Evolutionary conservation across 2,329 filamentous ascomycete species (phyloP).

Genomic region (Nemania bipapillata): DNA sequence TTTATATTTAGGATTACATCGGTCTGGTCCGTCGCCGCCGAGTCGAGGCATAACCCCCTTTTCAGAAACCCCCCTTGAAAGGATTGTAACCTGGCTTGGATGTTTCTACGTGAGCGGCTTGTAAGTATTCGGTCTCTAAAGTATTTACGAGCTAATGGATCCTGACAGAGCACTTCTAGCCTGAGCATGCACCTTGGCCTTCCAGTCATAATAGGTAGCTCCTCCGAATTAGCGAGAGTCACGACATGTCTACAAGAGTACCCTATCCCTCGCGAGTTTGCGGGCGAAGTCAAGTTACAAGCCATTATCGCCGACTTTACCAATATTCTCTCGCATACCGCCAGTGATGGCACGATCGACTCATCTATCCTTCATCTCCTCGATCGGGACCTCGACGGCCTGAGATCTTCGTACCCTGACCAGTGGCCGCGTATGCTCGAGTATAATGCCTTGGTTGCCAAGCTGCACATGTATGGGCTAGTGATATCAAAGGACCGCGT

Average conservation of each 20-base stretch:
- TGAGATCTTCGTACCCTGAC: conserved; percentile 43
- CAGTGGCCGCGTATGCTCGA: conserved; percentile 45
- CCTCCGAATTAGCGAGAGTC: conserved; percentile 46
- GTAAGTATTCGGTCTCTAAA: conserved; percentile 37
- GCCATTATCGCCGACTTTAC: conserved; percentile 45
- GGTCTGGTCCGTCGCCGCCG: conserved; percentile 39
- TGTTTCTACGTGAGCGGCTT: conserved; percentile 49
- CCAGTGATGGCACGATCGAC: conserved; percentile 45
- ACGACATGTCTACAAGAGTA: conserved; percentile 42
- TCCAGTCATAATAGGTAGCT: conserved; percentile 44
- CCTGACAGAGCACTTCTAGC: conserved; percentile 33
- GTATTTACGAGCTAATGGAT: neutral
- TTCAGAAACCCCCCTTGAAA: conserved; percentile 40
- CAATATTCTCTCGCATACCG: conserved; percentile 45
- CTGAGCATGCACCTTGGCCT: conserved; percentile 50
- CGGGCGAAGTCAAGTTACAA: conserved; percentile 45
- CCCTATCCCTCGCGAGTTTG: conserved; percentile 44
- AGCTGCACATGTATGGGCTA: conserved; percentile 48
- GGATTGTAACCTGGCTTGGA: conserved; percentile 49
- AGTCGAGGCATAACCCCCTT: conserved; percentile 36
- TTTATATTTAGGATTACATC: conserved; percentile 47
- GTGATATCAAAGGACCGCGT: conserved; percentile 44
- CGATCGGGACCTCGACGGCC: conserved; percentile 46
- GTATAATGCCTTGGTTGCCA: conserved; percentile 44
- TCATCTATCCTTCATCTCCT: conserved; percentile 49